Evolutionary conservation across 2,329 filamentous ascomycete species (phyloP), one percentile per base, ranked within the genome.

Genomic region (Exophiala xenobiotica): DNA sequence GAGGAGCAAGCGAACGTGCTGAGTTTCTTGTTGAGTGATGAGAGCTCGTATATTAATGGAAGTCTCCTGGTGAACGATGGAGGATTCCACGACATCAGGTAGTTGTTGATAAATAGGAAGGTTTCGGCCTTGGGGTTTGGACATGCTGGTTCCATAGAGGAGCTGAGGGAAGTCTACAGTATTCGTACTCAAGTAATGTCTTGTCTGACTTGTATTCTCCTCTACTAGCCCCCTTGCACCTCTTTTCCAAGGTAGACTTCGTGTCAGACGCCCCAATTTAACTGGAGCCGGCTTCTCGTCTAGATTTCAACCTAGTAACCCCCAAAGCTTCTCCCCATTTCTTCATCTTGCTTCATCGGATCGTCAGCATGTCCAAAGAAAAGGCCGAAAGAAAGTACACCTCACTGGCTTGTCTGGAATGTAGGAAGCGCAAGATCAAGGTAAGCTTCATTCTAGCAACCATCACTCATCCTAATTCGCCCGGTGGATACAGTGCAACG

Each of bases 11-110:
- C 55, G 6, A 55, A 52, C 26, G 52, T 55, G 18, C 33, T 58
- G 12, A 55, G 55, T 41, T 58, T 58, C 38, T 26, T 58, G 37
- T 31, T 58, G 40, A 58, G 55, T 23, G 51, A 54, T 18, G 55
- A 58, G 41, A 58, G 55, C 42, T 55, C 52, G 41, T 55, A 58
- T 23, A 55, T 58, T 48, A 51, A 54, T 22, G 55, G 55, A 11
- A 46, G 42, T 11, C 24, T 49, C 6, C 19, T 55, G 5, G 52
- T 58, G n/a, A 53, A 44, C 26, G 55, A 58, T 41, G 55, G 55
- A 2, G 55, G 55, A n/a, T 58, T 58, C 48, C 51, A 57, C 31
- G 54, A 54, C 20, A 57, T 57, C 39, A 23, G 54, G 18, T 57
- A 54, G 40, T 26, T 20, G 8, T 31, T 11, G 27, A 31, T 31